Evolutionary conservation across 176 grass and related monocot species (phyloP), one percentile per base, ranked within the genome.

Genomic region (Triticum aestivum): DNA sequence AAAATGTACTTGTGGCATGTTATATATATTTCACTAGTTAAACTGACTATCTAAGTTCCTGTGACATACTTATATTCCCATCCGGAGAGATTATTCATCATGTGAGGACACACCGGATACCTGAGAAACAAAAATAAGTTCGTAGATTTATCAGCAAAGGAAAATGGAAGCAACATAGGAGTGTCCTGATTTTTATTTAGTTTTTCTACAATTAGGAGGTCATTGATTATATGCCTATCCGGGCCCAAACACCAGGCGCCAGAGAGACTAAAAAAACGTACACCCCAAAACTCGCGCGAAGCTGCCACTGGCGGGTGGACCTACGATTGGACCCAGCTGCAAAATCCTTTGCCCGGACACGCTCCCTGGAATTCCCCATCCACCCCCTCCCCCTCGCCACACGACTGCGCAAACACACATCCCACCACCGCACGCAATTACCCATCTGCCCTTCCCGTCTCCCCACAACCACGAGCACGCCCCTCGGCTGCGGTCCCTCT

Each of bases 391-490:
- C 26, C 33, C 9, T 11, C 56, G 17, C 27, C 61, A 23, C 61
- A 77, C 6, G 41, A 39, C 69, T 42, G 69, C 69, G 17, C 35
- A 38, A 35, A 30, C 83, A 9, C 58, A 35, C 12, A 78, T 41
- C 21, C 18, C 64, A 21, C 63, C 29, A 20, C 9, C 9, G 7
- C 0, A 0, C 6, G 0, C 0, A 67, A 83, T 68, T 47, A 84
- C 69, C 0, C 1, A 0, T 2, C 0, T 52, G 0, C 47, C 89
- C 89, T 14, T 3, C 0, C 0, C 0, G 0, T 0, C 9, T 51
- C 8, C 0, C 4, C 13, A 0, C 4, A 81, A 71, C 69, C 3
- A n/a, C 74, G 56, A 59, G 56, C 1, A 3, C 17, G 5, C n/a
- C 65, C 32, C 9, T 20, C 0, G 4, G 1, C 3, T 5, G 1